Evolutionary conservation across 345 rosid species (phyloP), one percentile per base, ranked within the genome.

Genomic region (Bretschneidera sinensis): DNA sequence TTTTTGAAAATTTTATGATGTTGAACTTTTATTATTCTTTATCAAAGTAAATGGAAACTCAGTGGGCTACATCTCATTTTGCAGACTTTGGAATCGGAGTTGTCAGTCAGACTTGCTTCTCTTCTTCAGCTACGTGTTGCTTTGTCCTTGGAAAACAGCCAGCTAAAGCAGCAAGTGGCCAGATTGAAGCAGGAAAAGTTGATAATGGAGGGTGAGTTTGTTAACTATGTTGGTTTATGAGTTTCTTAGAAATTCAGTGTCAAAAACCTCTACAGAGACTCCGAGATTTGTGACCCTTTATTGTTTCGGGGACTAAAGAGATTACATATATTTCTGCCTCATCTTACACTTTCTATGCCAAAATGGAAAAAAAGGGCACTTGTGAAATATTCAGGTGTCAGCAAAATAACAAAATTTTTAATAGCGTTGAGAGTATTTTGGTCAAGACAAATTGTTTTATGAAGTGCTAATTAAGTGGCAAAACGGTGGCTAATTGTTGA

Each of bases 71-170:
- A n/a, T n/a, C n/a, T n/a, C n/a, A n/a, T 13, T 48, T 5, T 60
- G 63, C 79, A 89, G 96, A 66, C 78, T 48, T 56, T 86, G 66
- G 85, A 79, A 61, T 78, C 89, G 10, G 89, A 84, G 23, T 61
- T 89, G 71, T 79, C 82, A 10, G 78, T 77, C 60, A 79, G 77
- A 68, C 78, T 82, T 61, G 71, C 73, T 68, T 63, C 85, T 19
- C 68, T 72, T 74, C 83, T 82, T 66, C 92, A 84, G 75, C 76
- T 80, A 60, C 88, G 78, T 4, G 79, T 75, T 71, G 67, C 81
- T 1, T 60, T 87, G 58, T 74, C 91, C n/a, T 10, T 83, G 51
- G 95, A 85, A 66, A 88, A 85, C 62, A 78, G 76, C 65, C 71
- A 72, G 59, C 43, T 88, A 74, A 83, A 85, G 76, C 85, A 83